phyloP scores from a whole-genome alignment of 306 rosid genomes.

The Rosa rugosa region DNA sequence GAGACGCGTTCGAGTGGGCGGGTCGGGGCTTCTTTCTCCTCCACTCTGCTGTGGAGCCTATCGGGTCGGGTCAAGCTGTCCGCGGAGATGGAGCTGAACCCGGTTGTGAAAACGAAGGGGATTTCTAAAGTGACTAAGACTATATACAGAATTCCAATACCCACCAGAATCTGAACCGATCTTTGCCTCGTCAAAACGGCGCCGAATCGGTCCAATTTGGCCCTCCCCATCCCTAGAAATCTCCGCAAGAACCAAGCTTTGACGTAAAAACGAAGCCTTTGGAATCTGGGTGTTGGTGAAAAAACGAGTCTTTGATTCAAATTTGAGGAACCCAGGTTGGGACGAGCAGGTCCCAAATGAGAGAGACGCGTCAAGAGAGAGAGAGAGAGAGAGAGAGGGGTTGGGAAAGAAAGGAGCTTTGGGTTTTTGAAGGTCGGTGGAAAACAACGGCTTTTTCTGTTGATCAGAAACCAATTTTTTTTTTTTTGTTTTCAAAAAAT shows the following conservation, averaged over 20 bases:
- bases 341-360: not conserved
- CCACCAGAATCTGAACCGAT: conserved; percentile 63
- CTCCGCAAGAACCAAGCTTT: not conserved
- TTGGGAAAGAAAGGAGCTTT: not conserved
- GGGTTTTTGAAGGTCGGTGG: conserved; percentile 31
- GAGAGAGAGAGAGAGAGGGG: no score
- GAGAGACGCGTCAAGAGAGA: conserved; percentile 19
- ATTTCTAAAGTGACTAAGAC: conserved; percentile 63
- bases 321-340: not conserved
- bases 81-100: conserved; percentile 38
- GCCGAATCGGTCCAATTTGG: conserved; percentile 43
- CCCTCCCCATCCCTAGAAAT: conserved; percentile 57
- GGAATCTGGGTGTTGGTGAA: conserved; percentile 4
- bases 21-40: conserved; percentile 55
- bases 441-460: conserved; percentile 6
- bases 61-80: conserved; percentile 40
- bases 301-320: conserved; percentile 16
- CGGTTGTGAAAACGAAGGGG: conserved; percentile 63
- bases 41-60: conserved; percentile 43
- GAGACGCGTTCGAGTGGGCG: conserved; percentile 59
- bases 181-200: conserved; percentile 54
- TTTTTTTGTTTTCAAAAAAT: not conserved
- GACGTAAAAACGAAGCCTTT: not conserved
- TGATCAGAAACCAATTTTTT: not conserved
- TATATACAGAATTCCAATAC: conserved; percentile 50